phyloP scores from a whole-genome alignment of 2,329 filamentous ascomycete species.

The Nannizziopsis arthrosporioides region DNA sequence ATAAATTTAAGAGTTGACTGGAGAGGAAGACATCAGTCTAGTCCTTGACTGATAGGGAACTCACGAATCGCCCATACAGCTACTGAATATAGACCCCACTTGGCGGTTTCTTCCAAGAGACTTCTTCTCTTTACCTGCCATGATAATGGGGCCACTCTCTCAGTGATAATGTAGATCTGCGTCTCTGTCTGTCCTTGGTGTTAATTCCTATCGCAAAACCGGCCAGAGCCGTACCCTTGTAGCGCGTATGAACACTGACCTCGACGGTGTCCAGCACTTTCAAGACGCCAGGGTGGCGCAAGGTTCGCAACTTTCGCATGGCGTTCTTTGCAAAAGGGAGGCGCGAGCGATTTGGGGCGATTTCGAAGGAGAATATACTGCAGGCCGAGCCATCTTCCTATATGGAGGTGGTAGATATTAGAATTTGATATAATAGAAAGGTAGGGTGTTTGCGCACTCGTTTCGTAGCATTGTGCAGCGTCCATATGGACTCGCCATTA shows the following conservation, averaged over 20 bases:
- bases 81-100: constrained; percentile 85
- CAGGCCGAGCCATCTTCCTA: constrained; percentile 90
- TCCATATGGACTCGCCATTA: constrained; percentile 88
- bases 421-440: constrained; percentile 6
- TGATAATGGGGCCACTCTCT: constrained; percentile 71
- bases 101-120: constrained; percentile 79
- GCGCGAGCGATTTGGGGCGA: constrained; percentile 64
- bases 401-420: constrained; percentile 13
- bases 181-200: constrained; percentile 59
- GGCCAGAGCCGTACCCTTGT: neutral
- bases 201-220: constrained; percentile 4
- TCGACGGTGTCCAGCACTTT: constrained; percentile 91
- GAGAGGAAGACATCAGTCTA: neutral
- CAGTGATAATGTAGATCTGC: constrained; percentile 92
- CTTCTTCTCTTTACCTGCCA: constrained; percentile 88
- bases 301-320: constrained; percentile 79
- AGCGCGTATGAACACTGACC: constrained; percentile 39
- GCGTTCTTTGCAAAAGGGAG: constrained; percentile 86
- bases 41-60: neutral
- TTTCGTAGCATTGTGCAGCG: constrained; percentile 86
- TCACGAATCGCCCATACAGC: constrained; percentile 46
- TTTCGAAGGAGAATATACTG: constrained; percentile 94
- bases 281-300: constrained; percentile 88
- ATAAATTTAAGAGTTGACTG: constrained; percentile 90
- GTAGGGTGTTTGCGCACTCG: constrained; percentile 45